Conservation (phyloP, 768 basidiomycete species). For the Leccinellum albellum region DNA sequence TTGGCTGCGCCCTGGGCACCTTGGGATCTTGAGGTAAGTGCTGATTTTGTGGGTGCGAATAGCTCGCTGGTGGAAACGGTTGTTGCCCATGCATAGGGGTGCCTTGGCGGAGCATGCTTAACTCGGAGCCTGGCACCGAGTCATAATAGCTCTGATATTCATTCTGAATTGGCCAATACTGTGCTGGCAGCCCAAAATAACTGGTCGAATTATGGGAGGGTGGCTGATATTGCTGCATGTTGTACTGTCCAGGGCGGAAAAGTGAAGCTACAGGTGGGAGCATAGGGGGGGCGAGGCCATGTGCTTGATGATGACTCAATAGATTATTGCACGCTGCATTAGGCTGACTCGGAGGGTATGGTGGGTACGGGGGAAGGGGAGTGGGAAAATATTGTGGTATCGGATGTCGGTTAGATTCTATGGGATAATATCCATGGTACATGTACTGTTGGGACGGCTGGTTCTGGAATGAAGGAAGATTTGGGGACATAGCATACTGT, state of each 20-base stretch:
- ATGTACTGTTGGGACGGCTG: constrained; percentile 32
- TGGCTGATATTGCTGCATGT: constrained; percentile 13
- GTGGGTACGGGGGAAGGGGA: constrained; percentile 35
- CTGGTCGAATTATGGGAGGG: constrained; percentile 28
- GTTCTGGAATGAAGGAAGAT: constrained; percentile 28
- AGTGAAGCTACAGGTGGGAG: constrained; percentile 26
- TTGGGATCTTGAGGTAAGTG: constrained; percentile 18
- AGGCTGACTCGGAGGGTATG: constrained; percentile 38
- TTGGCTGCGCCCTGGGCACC: constrained; percentile 16
- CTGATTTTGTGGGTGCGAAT: constrained; percentile 23
- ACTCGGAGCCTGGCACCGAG: constrained; percentile 24
- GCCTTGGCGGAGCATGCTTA: constrained; percentile 27
- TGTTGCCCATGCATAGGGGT: constrained; percentile 30
- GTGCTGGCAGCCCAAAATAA: constrained; percentile 37
- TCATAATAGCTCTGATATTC: constrained; percentile 51
- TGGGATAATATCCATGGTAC: constrained; percentile 33
- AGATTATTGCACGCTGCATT: constrained; percentile 33
- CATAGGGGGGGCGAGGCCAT: constrained; percentile 14
- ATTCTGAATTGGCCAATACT: constrained; percentile 33
- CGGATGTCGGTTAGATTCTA: constrained; percentile 37
- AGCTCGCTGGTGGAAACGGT: constrained; percentile 30
- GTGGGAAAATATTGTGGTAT: constrained; percentile 42
- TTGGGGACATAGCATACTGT: constrained; percentile 47
- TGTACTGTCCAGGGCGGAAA: constrained; percentile 20
- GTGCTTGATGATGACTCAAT: constrained; percentile 18